Base-by-base conservation (phyloP, 495 filamentous ascomycete species). In the Pseudomonodictys pantanalensis region DNA sequence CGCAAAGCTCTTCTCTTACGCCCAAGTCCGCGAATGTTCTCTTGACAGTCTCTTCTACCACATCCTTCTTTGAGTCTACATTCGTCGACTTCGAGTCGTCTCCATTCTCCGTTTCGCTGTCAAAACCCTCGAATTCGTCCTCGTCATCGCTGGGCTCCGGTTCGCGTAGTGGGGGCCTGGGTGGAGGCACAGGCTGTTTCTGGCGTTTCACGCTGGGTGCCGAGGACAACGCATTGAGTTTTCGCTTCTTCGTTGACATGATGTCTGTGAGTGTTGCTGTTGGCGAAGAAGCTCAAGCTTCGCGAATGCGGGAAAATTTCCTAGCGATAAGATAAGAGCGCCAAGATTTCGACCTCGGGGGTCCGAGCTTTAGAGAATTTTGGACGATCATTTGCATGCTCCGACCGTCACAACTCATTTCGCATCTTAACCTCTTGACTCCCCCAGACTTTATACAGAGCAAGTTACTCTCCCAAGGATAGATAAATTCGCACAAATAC, bases 21-120 rank as follows among this genome's bases (percentile, higher is more conserved):
- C 93, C 92, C 73, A 97, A 72, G 32, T 96, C 91, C 62, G 83
- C 81, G 72, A 97, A 97, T 0, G 85, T 82, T 72, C 90, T 72
- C 50, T 58, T 50, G 2, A 52, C 6, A 9, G 24, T 26, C 41
- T 64, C 42, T 47, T 25, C 51, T 5, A 25, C 43, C 20, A 11
- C 24, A 59, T 26, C 44, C 35, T 18, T 52, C 44, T 1, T 56
- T 44, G 38, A 48, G 12, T 6, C 5, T 2, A 8, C 49, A 4
- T 28, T 3, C 29, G 18, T 23, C 4, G 9, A 10, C 24, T 6
- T 48, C 41, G 17, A 12, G 22, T 20, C 29, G 29, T 30, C 12
- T 28, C 26, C 28, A 18, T 42, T 33, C 30, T 50, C 46, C 9
- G 55, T 65, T 45, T 62, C 58, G 46, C 60, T 50, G 41, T 62